Evolutionary conservation across 768 basidiomycete species (phyloP), one percentile per base, ranked within the genome.

Genomic region (Chalciporus pseudorubinellus): DNA sequence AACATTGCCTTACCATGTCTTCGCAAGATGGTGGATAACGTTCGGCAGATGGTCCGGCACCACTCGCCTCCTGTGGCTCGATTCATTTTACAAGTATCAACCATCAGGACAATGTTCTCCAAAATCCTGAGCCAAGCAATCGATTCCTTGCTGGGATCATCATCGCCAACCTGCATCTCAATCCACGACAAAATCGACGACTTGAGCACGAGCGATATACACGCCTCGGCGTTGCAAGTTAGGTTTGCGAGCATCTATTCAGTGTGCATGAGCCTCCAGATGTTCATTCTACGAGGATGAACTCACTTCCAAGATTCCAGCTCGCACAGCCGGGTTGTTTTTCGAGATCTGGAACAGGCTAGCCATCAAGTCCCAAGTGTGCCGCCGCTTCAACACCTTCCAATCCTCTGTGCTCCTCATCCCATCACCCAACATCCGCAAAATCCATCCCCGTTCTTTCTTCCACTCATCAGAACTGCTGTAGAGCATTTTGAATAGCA

Each of bases 401-500:
- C 94, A 97, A 60, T 98, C 94, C 38, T 82, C 78, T 0, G 77
- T 74, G 43, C 83, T 78, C 56, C 76, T 76, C 80, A 92, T 85
- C 0, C 90, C 91, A 53, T 95, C 92, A 0, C 85, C 76, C 34
- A 97, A 69, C 67, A 92, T 90, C 36, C 80, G 77, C 29, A 95
- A 71, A 24, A 95, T 94, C 94, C 94, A 98, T 2, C 77, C 77
- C n/a, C 92, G 76, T 61, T 95, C 92, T 67, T 84, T 87, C 70
- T 83, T 87, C 87, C 90, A 93, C 13, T 86, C 85, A 36, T 89
- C 86, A 4, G 75, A 71, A 19, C 77, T 78, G 59, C 88, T 91
- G 65, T 92, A 97, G 4, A 98, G 74, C 83, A 95, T 86, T 11
- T 76, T 76, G 62, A 91, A 98, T 5, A 99, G 70, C 84, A 98